phyloP scores from a whole-genome alignment of 73 alveolate genomes.

The Paramecium octaurelia region DNA sequence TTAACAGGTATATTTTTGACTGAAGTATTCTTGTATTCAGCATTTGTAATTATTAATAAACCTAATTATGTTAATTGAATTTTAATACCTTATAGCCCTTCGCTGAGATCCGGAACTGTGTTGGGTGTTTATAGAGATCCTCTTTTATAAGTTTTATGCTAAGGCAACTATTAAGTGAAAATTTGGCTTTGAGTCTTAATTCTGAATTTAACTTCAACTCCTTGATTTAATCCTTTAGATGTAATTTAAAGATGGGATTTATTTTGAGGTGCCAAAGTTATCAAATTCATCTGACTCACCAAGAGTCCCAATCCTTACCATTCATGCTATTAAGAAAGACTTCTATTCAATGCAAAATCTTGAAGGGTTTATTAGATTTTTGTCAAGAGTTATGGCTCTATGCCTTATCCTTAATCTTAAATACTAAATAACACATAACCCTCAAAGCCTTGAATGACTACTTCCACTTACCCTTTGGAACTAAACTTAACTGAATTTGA shows the following conservation, averaged over 20 bases:
- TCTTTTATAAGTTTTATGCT: background rate
- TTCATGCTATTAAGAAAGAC: background rate
- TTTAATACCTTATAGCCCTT: background rate
- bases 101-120: background rate
- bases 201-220: background rate
- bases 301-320: slow-evolving; percentile 37
- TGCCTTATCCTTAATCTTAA: background rate
- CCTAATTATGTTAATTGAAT: background rate
- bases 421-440: background rate
- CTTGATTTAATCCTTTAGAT: background rate
- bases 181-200: background rate
- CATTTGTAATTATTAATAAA: background rate
- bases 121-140: background rate
- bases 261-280: slow-evolving; percentile 3
- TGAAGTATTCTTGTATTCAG: background rate
- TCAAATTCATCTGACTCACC: background rate
- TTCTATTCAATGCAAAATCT: background rate
- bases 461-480: background rate
- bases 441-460: background rate
- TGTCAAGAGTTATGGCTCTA: background rate
- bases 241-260: background rate
- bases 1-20: background rate
- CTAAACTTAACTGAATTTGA: background rate
- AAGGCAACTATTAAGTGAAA: background rate
- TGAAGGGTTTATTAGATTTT: background rate